phyloP scores from a whole-genome alignment of 352 stramenopile genomes.

The Globisporangium yorkense region DNA sequence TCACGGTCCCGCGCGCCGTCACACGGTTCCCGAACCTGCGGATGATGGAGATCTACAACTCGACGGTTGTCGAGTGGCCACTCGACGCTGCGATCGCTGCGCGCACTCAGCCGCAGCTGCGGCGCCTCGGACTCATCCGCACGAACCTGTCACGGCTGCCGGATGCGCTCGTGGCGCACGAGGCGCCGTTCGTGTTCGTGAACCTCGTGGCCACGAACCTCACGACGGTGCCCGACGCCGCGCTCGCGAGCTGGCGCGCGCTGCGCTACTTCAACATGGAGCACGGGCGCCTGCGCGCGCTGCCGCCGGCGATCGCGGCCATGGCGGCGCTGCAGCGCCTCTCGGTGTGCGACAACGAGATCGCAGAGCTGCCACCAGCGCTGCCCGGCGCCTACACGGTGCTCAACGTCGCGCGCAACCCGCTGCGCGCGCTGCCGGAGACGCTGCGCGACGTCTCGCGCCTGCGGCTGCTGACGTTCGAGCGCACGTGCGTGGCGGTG shows the following conservation, averaged over 20 bases:
- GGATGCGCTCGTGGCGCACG: slow-evolving; percentile 2
- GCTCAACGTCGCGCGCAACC: slow-evolving; percentile 9
- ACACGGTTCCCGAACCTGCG: slow-evolving; percentile 12
- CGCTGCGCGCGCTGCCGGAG: slow-evolving; percentile 1
- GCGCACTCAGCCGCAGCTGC: slow-evolving; percentile 1
- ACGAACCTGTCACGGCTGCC: slow-evolving; percentile 6
- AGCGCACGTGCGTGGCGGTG: slow-evolving; percentile 4
- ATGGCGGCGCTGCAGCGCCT: slow-evolving; percentile 6
- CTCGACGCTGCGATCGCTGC: slow-evolving; percentile 3
- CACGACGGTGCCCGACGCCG: slow-evolving; percentile 4
- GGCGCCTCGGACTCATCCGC: not conserved
- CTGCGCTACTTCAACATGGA: slow-evolving; percentile 11
- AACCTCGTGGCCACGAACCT: slow-evolving; percentile 12
- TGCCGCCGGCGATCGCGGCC: slow-evolving; percentile 4
- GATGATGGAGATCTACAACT: slow-evolving; percentile 21
- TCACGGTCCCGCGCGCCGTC: slow-evolving; percentile 12
- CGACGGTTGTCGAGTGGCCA: slow-evolving; percentile 19
- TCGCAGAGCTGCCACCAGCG: not conserved
- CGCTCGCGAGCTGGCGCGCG: slow-evolving; percentile 5
- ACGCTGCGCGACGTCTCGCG: not conserved
- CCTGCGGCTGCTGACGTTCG: slow-evolving; percentile 2
- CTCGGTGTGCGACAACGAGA: slow-evolving; percentile 8
- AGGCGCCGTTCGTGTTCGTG: slow-evolving; percentile 11
- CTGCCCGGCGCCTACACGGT: not conserved
- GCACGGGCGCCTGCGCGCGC: slow-evolving; percentile 7